Base-by-base conservation (phyloP, 2,329 filamentous ascomycete genomes). In the Fusarium sp. region DNA sequence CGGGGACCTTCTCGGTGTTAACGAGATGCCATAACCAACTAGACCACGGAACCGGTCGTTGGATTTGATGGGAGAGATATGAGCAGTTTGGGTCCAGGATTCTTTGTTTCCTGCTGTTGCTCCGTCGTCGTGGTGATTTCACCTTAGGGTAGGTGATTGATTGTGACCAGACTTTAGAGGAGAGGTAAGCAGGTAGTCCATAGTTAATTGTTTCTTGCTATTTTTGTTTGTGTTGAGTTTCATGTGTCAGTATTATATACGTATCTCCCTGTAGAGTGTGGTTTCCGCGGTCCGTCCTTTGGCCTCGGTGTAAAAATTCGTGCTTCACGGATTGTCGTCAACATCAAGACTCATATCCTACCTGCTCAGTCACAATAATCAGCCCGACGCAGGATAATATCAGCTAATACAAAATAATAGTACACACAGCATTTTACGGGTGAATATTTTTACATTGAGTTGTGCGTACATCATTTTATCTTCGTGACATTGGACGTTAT, bases 1-100 rank as follows among this genome's bases (percentile, higher is more conserved):
- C 80, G 80, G 80, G 81, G 81, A 82, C 80, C 80, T 81, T 82
- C 80, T 82, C 80, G 81, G 80, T 82, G 81, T 82, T 82, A 82
- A 75, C 80, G 80, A 82, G 80, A 82, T 81, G 80, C 81, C 80
- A 82, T 82, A 77, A 83, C 81, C 81, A 82, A 79, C 81, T 82
- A 82, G 80, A 82, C 81, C 81, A 83, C 81, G 79, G 73, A 82
- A 82, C 80, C 81, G 63, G 20, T 8, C 56, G 5, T 22, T 8
- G 40, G 29, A 20, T 25, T 54, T 57, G 18, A n/a, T 63, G 33
- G 20, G 45, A 47, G 52, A 27, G 0, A 2, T 0, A 6, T 0
- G 0, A 5, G 10, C 47, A 38, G 27, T 58, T 29, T 38, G 10
- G 16, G 4, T 7, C 3, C 2, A 40, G 22, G 22, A 58, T 58